Percentiles rank a stretch among this genome's conserved stretches.
phyloP scores from a whole-genome alignment of 345 rosid species.

The Sonneratia caseolaris region DNA sequence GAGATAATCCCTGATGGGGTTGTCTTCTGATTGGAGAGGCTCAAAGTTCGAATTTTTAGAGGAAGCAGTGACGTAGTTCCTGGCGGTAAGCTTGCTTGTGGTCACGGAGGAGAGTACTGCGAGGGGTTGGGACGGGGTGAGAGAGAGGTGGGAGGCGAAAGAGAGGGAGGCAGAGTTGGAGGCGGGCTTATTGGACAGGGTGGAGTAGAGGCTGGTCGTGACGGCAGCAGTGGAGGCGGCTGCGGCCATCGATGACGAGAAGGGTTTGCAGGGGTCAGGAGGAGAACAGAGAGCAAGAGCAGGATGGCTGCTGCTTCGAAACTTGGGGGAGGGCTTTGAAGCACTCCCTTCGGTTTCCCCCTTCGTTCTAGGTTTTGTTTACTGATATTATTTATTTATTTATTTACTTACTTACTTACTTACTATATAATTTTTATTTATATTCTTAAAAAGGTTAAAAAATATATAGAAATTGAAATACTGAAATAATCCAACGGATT shows the following conservation, averaged over 20 bases:
- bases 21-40: constrained; percentile 12
- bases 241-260: constrained; percentile 7
- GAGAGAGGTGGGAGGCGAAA: constrained; percentile 27
- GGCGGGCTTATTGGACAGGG: constrained; percentile 16
- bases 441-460: no score
- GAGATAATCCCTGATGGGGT: not conserved
- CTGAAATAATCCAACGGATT: no score
- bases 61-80: constrained; percentile 17
- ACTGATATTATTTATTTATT: not conserved
- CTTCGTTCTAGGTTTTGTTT: not conserved
- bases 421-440: no score
- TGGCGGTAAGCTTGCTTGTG: constrained; percentile 16
- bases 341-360: not conserved
- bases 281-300: not conserved
- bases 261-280: not conserved
- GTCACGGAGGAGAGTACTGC: constrained; percentile 25
- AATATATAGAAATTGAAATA: no score
- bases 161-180: constrained; percentile 8
- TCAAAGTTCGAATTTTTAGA: constrained; percentile 35
- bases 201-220: constrained; percentile 10
- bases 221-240: constrained; percentile 5
- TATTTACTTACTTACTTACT: not conserved
- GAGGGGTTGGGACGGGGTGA: constrained; percentile 29
- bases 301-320: not conserved
- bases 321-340: not conserved